Evolutionary conservation across 805 yeast species (phyloP).

Genomic region (Saccharomycopsis schoenii): DNA sequence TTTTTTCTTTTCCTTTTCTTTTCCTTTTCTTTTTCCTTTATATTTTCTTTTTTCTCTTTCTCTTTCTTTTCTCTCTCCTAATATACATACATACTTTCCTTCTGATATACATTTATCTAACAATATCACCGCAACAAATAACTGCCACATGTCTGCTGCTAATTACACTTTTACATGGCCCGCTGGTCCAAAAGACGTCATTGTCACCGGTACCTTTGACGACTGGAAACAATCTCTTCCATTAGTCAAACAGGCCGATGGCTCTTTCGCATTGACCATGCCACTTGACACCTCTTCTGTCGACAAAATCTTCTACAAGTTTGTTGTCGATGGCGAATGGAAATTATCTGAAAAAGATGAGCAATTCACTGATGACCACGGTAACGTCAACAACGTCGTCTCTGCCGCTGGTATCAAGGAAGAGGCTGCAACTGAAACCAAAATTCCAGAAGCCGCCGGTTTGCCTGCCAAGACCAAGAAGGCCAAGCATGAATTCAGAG

Average conservation of each 20-base stretch:
- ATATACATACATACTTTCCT: no score
- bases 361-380: constrained; percentile 17
- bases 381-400: constrained; percentile 16
- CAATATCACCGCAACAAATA: not conserved
- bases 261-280: constrained; percentile 48
- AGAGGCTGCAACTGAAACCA: constrained; percentile 21
- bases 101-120: not conserved
- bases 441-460: constrained; percentile 30
- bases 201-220: constrained; percentile 64
- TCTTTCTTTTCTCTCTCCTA: no score
- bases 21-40: not conserved
- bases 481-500: constrained; percentile 8
- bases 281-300: constrained; percentile 33
- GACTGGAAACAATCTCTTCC: constrained; percentile 55
- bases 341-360: constrained; percentile 29
- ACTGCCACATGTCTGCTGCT: not conserved
- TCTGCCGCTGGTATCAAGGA: constrained; percentile 9
- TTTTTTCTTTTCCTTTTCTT: not conserved
- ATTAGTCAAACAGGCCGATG: constrained; percentile 49
- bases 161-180: constrained; percentile 26
- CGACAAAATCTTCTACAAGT: constrained; percentile 39
- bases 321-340: constrained; percentile 68
- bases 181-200: constrained; percentile 45
- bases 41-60: not conserved
- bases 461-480: constrained; percentile 19